Percentiles rank a stretch among this genome's conserved stretches.
These are phyloP conservation scores for Mucor lusitanicus DNA, from an alignment of 371 early-diverging fungal genomes.

Conservation along the genomic window DNA sequence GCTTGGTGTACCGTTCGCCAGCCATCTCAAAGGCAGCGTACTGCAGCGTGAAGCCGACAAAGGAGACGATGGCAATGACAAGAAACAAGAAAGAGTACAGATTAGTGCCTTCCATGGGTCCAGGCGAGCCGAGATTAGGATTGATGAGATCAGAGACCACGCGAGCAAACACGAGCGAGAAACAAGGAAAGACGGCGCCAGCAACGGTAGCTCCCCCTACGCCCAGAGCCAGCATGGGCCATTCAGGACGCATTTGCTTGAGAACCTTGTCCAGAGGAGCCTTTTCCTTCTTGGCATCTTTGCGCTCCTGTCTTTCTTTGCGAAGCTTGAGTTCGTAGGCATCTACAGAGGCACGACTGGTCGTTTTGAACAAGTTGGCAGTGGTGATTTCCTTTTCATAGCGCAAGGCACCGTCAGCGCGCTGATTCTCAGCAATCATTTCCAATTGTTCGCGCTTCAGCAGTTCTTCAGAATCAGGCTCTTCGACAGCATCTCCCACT, in stretches of 20 bases:
- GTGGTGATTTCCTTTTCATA: constrained; percentile 24
- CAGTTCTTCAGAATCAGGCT: constrained; percentile 29
- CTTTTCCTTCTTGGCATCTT: constrained; percentile 41
- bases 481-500: constrained; percentile 18
- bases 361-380: constrained; percentile 31
- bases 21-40: constrained; percentile 46
- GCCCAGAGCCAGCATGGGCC: constrained; percentile 46
- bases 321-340: constrained; percentile 50
- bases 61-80: constrained; percentile 56
- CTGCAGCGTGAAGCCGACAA: constrained; percentile 47
- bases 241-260: constrained; percentile 36
- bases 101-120: constrained; percentile 55
- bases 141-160: constrained; percentile 36
- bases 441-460: constrained; percentile 44
- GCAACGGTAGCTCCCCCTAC: constrained; percentile 51
- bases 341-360: constrained; percentile 37
- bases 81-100: constrained; percentile 82
- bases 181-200: constrained; percentile 63
- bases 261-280: constrained; percentile 49
- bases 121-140: constrained; percentile 20
- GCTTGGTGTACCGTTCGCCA: constrained; percentile 62
- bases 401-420: constrained; percentile 21
- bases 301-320: constrained; percentile 47
- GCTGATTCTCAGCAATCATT: constrained; percentile 11
- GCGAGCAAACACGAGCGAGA: constrained; percentile 47